These are phyloP conservation scores for Nannizzia gypsea DNA, from an alignment of 2,329 filamentous ascomycete species.

Conservation along the genomic window DNA sequence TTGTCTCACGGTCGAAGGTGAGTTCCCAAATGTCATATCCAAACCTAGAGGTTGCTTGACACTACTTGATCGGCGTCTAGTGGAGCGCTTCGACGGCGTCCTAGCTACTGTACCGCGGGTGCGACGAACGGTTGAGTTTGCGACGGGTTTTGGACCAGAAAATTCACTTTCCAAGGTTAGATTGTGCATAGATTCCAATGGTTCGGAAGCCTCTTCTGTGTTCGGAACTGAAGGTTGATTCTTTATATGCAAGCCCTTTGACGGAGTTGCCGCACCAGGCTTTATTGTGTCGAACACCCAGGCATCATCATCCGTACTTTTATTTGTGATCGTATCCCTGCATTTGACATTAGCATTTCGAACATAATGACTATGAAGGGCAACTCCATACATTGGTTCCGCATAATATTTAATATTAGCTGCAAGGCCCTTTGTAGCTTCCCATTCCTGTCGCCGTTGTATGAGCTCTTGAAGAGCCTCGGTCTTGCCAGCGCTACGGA, in stretches of 20 bases:
- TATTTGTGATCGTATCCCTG: slow-evolving; percentile 49
- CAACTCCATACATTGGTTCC: slow-evolving; percentile 57
- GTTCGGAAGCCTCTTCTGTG: slow-evolving; percentile 25
- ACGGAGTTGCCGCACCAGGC: slow-evolving; percentile 48
- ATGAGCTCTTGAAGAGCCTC: slow-evolving; percentile 82
- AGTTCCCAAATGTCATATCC: slow-evolving; percentile 89
- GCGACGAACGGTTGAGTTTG: slow-evolving; percentile 45
- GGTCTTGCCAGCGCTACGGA: slow-evolving; percentile 73
- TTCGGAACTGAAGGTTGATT: slow-evolving; percentile 34
- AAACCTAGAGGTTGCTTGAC: slow-evolving; percentile 70
- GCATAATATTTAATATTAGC: slow-evolving; percentile 79
- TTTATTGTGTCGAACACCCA: slow-evolving; percentile 96
- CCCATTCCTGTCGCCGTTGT: slow-evolving; percentile 65
- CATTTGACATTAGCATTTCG: neutral
- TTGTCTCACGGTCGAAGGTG: slow-evolving; percentile 77
- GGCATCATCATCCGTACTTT: slow-evolving; percentile 61
- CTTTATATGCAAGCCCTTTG: slow-evolving; percentile 41
- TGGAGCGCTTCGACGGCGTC: slow-evolving; percentile 33
- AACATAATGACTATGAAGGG: neutral
- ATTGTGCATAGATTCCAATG: slow-evolving; percentile 31
- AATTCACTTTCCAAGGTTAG: slow-evolving; percentile 34
- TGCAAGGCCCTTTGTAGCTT: slow-evolving; percentile 57
- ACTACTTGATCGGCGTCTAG: slow-evolving; percentile 36
- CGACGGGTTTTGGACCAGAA: slow-evolving; percentile 40
- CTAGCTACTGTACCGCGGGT: slow-evolving; percentile 37